Percentiles rank a stretch among this genome's conserved stretches.
These are phyloP conservation scores for Monocercomonoides exilis DNA, from an alignment of 78 protist species.

Conservation along the genomic window DNA sequence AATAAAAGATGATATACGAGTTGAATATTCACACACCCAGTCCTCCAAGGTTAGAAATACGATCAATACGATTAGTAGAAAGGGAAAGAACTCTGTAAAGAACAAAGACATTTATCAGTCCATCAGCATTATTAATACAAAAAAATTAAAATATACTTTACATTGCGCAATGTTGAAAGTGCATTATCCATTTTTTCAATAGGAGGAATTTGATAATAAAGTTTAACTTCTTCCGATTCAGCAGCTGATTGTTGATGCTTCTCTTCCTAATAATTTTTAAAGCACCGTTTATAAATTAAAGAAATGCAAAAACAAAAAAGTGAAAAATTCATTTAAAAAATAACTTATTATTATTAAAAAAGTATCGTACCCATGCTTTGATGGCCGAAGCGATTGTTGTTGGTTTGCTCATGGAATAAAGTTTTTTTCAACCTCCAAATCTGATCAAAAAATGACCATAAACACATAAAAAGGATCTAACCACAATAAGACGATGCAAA, in stretches of 20 bases:
- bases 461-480: too few species aligned
- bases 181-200: constrained; percentile 13
- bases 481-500: neutral
- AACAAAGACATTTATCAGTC: too few species aligned
- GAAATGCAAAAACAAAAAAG: neutral
- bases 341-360: too few species aligned
- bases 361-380: neutral
- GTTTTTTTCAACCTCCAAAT: too few species aligned
- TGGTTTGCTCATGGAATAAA: constrained; percentile 5
- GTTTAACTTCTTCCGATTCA: neutral
- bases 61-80: constrained; percentile 54
- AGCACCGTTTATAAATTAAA: neutral
- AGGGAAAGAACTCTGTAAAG: constrained; percentile 40
- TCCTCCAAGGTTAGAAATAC: constrained; percentile 38
- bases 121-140: too few species aligned
- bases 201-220: constrained; percentile 7
- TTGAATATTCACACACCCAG: too few species aligned
- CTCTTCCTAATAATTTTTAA: neutral
- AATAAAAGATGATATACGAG: too few species aligned
- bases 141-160: neutral
- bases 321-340: too few species aligned
- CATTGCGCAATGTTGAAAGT: neutral
- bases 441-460: too few species aligned
- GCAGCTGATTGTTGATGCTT: neutral
- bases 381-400: neutral